Evolutionary conservation across 768 basidiomycete species (phyloP).

Genomic region (Leccinum obscurum): DNA sequence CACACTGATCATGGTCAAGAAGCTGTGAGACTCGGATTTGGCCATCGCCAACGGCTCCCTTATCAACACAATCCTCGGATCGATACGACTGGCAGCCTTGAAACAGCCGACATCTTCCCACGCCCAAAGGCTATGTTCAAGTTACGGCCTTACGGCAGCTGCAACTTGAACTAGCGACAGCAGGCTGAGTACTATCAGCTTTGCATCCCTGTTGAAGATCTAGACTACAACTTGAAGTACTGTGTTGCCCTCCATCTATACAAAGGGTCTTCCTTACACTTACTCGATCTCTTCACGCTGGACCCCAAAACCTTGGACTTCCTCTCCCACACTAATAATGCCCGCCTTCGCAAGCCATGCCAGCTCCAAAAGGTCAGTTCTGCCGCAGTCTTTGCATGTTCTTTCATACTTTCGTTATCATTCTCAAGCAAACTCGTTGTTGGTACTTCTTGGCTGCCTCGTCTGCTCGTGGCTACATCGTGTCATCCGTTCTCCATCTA

Average conservation of each 20-base stretch:
- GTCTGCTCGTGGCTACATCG: conserved; percentile 6
- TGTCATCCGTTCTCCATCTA: neutral
- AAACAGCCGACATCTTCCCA: conserved; percentile 5
- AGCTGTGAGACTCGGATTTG: conserved; percentile 1
- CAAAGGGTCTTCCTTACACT: neutral
- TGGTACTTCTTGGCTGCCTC: conserved; percentile 16
- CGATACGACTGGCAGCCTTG: conserved; percentile 20
- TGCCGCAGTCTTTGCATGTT: conserved; percentile 6
- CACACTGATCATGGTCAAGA: conserved; percentile 22
- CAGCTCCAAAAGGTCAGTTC: conserved; percentile 10
- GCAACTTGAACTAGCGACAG: too few species aligned
- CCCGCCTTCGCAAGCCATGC: conserved; percentile 7
- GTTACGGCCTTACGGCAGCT: neutral
- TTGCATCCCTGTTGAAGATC: too few species aligned
- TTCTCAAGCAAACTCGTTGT: neutral
- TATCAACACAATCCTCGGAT: conserved; percentile 28
- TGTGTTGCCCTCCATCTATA: neutral
- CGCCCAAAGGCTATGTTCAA: neutral
- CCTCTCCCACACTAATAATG: neutral
- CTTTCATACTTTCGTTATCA: conserved; percentile 14
- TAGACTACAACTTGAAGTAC: too few species aligned
- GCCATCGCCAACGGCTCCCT: conserved; percentile 12
- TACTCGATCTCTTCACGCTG: neutral
- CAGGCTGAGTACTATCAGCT: too few species aligned
- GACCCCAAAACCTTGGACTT: neutral